Base-by-base conservation (phyloP, 257 asterid species). In the Nicotiana paniculata region DNA sequence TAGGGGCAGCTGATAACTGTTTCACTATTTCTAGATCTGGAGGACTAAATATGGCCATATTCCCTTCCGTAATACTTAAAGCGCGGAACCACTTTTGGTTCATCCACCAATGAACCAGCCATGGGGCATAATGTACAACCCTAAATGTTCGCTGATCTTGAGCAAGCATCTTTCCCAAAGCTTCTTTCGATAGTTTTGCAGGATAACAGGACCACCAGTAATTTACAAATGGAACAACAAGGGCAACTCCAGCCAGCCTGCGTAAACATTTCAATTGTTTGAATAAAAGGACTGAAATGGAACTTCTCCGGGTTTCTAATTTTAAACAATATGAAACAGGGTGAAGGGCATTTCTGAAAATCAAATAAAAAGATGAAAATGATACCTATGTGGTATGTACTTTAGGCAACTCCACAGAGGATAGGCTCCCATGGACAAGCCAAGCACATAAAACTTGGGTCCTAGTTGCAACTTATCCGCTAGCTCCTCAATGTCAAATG, bases 101-200 rank as follows among this genome's bases (percentile, higher is more conserved):
- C 97, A 95, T 89, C 97, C 97, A 95, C 96, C 94, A 92, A 85
- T 93, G 21, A 6, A 92, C 70, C 78, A 95, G 85, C 96, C 95
- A 93, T 2, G 98, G 98, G 48, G 97, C 82, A 61, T 92, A 87
- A 85, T 83, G 98, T 10, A 91, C 98, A 46, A 91, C 81, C 11
- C 90, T 87, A 68, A 93, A 86, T 30, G 95, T 68, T 91, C 91
- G 77, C 39, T 80, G 93, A 65, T 91, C 94, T 66, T 88, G 88
- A 30, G 70, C 62, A 77, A 85, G 90, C 32, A 82, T 72, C 79
- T 8, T 77, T 26, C 82, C 85, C 6, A 95, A 59, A 54, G 86
- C 86, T 81, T 86, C 82, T 58, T 85, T 85, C 5, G 92, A 85
- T 67, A 93, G 61, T 39, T 88, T 74, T 24, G 93, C 16, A 12